Evolutionary conservation across 1,284 basidiomycete genomes (phyloP), one percentile per base, ranked within the genome.

Genomic region (Sanghuangporus sanghuang): DNA sequence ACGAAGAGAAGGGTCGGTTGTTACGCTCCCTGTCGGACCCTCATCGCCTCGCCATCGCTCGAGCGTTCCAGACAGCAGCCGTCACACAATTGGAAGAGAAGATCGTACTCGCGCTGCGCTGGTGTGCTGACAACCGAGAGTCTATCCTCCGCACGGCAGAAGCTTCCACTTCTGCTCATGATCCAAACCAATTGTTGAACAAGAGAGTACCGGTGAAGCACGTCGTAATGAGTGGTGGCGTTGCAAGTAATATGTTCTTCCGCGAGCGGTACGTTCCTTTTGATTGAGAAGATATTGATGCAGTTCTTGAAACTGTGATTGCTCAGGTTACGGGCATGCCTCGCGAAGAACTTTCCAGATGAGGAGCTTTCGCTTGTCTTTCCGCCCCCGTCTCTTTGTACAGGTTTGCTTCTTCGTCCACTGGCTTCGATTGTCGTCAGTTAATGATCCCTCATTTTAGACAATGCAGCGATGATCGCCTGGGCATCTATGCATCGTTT

Each of bases 391-490:
- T 71, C 79, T 1, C 76, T 96, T 1, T 96, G 95, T 72, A 96
- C 94, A 69, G 93, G 93, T 92, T 65, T 67, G 73, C 61, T 54
- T 35, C 5, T 3, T 9, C 32, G 3, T 54, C 5, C 16, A 36
- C 35, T 54, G 11, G 16, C 52, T 0, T 53, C 52, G 38, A 54
- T 38, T 36, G 2, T 18, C 7, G 35, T 35, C 14, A 52, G 2
- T 14, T 52, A 27, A 52, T 16, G 14, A n/a, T 5, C 16, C 2
- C 12, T 42, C 23, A 8, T 63, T 16, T n/a, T 67, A 94, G 95
- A 97, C 70, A 98, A 97, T 71, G 95, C 95, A 0, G 95, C 86
- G 1, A 98, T 98, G 95, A 92, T 98, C 67, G 95, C 83, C 1
- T 95, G 90, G 90, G 89, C 93, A 6, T 88, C 92, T 0, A 89